These are phyloP conservation scores for Phaffia rhodozyma DNA, from an alignment of 1,284 basidiomycete genomes.

Conservation along the genomic window DNA sequence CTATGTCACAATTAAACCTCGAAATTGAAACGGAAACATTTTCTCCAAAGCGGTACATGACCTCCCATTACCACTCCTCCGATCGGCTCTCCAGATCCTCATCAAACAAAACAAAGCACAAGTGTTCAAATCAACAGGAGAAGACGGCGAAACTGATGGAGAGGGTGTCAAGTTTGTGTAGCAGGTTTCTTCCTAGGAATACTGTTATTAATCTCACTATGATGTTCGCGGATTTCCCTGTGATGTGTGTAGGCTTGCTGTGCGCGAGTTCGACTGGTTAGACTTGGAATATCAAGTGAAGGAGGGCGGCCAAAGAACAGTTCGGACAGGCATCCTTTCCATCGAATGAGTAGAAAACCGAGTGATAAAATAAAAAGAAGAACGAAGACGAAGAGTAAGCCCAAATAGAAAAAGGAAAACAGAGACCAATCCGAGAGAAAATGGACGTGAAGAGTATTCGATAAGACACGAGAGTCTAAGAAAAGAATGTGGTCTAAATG, in stretches of 20 bases:
- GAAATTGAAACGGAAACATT: background rate
- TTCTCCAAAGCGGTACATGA: conserved; percentile 37
- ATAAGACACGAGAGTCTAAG: too few species aligned
- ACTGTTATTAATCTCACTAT: too few species aligned
- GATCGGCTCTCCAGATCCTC: conserved; percentile 38
- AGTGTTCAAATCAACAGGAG: conserved; percentile 31
- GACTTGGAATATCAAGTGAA: too few species aligned
- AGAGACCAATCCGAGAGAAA: too few species aligned
- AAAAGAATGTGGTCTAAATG: too few species aligned
- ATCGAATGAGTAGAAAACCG: background rate
- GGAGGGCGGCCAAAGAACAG: too few species aligned
- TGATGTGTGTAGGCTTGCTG: too few species aligned
- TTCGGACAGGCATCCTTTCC: too few species aligned
- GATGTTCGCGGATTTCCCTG: too few species aligned
- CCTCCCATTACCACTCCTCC: conserved; percentile 35
- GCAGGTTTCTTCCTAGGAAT: too few species aligned
- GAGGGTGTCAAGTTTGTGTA: conserved; percentile 42
- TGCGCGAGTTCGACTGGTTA: too few species aligned
- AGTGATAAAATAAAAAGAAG: background rate
- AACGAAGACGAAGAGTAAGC: background rate
- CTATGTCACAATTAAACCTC: background rate
- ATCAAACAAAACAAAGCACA: conserved; percentile 41
- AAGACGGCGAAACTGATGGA: conserved; percentile 35
- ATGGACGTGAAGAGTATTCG: too few species aligned
- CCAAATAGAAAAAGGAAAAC: background rate